Percentiles rank a stretch among this genome's conserved stretches.
Evolutionary conservation across 306 rosid species (phyloP).

Genomic region (Medicago truncatula): MtrunA17r5.0-ANR NC_053048.1:53582001-53582500

Average conservation of each 20-base stretch:
- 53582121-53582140: conserved; percentile 11
- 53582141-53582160: background rate
- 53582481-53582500: conserved; percentile 26
- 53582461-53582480: conserved; percentile 75
- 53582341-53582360: background rate
- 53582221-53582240: background rate
- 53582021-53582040: background rate
- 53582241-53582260: background rate
- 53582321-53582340: conserved; percentile 17
- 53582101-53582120: background rate
- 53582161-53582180: background rate
- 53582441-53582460: conserved; percentile 92
- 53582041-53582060: background rate
- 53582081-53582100: background rate
- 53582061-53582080: background rate
- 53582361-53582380: conserved; percentile 5
- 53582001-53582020: background rate
- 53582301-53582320: background rate
- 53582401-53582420: conserved; percentile 95
- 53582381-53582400: conserved; percentile 50
- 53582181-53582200: conserved; percentile 10
- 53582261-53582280: background rate
- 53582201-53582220: conserved; percentile 1
- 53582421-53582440: conserved; percentile 86
- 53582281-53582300: conserved; percentile 7